Base-by-base conservation (phyloP, 805 yeast genomes). In the Schwanniomyces pseudopolymorphus region DNA sequence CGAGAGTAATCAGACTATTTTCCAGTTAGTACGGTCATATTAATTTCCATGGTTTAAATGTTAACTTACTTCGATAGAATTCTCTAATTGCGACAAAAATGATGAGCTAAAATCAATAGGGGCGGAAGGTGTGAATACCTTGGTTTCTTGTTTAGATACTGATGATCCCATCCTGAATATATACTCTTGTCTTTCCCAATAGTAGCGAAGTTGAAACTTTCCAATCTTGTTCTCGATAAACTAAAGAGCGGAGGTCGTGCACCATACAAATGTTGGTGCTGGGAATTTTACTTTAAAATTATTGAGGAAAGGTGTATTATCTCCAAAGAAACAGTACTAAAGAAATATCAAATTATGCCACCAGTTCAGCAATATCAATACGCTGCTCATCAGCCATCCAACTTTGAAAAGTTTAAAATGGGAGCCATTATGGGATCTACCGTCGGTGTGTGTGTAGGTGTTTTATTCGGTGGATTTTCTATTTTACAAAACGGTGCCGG, bases 351-450 rank as follows among this genome's bases (percentile, higher is more conserved):
- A 20, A n/a, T 17, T 20, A 77, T 78, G 82, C 83, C 83, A 50
- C 90, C 90, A 64, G 85, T 82, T 54, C 87, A 78, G 65, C 87
- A 84, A 67, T 77, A 79, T 50, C 85, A 82, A 63, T 75, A 74
- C 53, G 73, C 60, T 19, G 63, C 60, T 39, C 74, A 70, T 27
- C 84, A 83, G 57, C 96, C 95, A 47, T 86, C 97, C 41, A 83
- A 86, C 69, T 89, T 91, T 73, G 97, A 94, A 46, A 94, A 94
- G 74, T 88, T 94, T 81, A 94, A 94, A 73, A 94, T 94, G 98
- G 99, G 99, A 45, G 85, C 90, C 50, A 74, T 92, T 74, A 94
- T 94, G 97, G 99, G 99, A 52, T 72, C 83, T 47, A 80, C 89
- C 28, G 91, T 85, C 28, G 99, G 99, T 54, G 94, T 90, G 8